Conservation (phyloP, 352 stramenopile genomes). For the Pythium graminicola region DNA sequence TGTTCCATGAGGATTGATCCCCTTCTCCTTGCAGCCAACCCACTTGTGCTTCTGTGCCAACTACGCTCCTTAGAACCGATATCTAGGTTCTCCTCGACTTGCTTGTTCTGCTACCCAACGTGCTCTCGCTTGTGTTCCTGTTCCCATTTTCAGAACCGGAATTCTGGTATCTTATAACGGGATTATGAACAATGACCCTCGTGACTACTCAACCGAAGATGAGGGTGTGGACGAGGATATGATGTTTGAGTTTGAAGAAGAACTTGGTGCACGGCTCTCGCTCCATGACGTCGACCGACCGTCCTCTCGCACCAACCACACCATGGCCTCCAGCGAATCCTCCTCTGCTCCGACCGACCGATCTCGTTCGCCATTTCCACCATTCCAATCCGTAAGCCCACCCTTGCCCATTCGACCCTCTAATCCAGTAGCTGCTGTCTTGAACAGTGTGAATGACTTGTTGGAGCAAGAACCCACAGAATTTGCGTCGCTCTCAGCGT, state of each 20-base stretch:
- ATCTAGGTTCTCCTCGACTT: not conserved
- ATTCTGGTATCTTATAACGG: not conserved
- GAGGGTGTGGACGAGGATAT: constrained; percentile 54
- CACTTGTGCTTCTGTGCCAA: no score
- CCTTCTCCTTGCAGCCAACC: not conserved
- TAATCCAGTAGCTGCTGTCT: constrained; percentile 40
- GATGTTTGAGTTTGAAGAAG: constrained; percentile 65
- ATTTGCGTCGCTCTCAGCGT: constrained; percentile 19
- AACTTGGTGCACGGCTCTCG: constrained; percentile 18
- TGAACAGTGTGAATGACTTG: constrained; percentile 17
- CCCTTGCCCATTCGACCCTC: constrained; percentile 19
- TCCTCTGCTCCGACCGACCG: not conserved
- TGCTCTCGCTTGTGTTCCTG: not conserved
- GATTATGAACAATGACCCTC: constrained; percentile 27
- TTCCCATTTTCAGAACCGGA: not conserved
- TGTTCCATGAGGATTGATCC: not conserved
- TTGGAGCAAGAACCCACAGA: constrained; percentile 10
- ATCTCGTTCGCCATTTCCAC: not conserved
- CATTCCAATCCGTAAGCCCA: not conserved
- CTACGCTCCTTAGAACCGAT: no score
- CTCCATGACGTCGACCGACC: constrained; percentile 4
- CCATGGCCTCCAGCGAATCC: not conserved
- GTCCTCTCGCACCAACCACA: not conserved
- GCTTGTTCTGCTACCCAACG: not conserved
- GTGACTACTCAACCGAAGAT: constrained; percentile 23